Percentiles rank a stretch among this genome's conserved stretches.
These are phyloP conservation scores for Neurospora sp. DNA, from an alignment of 495 filamentous ascomycete species.

Conservation along the genomic window DNA sequence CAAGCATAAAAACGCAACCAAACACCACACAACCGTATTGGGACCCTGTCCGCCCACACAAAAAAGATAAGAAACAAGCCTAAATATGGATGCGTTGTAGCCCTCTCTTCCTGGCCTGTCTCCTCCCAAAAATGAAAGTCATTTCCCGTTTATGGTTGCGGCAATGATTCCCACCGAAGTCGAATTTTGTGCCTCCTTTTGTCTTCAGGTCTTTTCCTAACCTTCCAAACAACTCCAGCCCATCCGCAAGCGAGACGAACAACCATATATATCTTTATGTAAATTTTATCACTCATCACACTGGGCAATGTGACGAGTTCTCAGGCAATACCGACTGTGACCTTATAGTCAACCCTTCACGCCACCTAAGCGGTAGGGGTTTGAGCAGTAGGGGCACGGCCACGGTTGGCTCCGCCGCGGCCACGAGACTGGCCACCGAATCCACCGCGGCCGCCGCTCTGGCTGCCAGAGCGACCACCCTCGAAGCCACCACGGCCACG, in stretches of 20 bases:
- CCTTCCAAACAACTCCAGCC: conserved; percentile 7
- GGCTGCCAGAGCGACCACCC: conserved; percentile 45
- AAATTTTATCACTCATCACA: background rate
- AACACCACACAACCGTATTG: background rate
- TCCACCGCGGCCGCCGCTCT: conserved; percentile 56
- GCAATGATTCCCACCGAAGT: background rate
- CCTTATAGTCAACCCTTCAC: background rate
- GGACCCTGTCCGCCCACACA: background rate
- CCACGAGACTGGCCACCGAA: conserved; percentile 46
- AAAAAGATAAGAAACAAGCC: background rate
- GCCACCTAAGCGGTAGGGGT: conserved; percentile 17
- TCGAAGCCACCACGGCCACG: conserved; percentile 59
- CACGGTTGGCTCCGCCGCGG: conserved; percentile 47
- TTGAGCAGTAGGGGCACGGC: conserved; percentile 31
- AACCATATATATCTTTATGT: background rate
- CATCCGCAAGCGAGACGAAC: conserved; percentile 2
- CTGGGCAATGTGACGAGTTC: background rate
- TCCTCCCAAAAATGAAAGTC: background rate
- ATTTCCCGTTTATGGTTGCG: background rate
- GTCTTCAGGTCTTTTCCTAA: background rate
- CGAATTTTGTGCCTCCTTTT: background rate
- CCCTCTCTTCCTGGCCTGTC: background rate
- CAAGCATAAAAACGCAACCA: background rate
- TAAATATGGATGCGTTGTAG: background rate
- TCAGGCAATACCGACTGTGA: background rate